These are phyloP conservation scores for Rhizopogon vinicolor DNA, from an alignment of 768 basidiomycete genomes.

Conservation along the genomic window DNA sequence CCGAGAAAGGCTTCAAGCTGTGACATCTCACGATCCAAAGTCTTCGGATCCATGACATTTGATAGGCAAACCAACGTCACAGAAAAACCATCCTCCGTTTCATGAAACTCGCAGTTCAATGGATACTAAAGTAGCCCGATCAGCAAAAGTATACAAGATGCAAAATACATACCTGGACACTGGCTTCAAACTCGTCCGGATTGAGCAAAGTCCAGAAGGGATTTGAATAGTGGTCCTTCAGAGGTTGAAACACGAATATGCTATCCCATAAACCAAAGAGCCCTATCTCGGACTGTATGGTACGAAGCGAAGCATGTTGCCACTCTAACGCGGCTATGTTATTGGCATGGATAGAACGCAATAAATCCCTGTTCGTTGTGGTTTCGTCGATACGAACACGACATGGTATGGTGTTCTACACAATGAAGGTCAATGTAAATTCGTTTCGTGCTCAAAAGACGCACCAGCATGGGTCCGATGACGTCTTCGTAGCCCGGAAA, in stretches of 20 bases:
- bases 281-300: conserved; percentile 31
- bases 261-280: conserved; percentile 34
- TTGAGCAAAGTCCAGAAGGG: conserved; percentile 19
- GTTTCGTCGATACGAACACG: conserved; percentile 28
- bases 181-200: conserved; percentile 10
- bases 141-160: background rate
- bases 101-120: conserved; percentile 38
- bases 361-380: conserved; percentile 27
- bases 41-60: conserved; percentile 20
- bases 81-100: conserved; percentile 24
- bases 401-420: conserved; percentile 44
- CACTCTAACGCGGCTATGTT: conserved; percentile 37
- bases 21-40: conserved; percentile 14
- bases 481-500: conserved; percentile 37
- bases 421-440: background rate
- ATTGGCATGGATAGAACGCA: conserved; percentile 31
- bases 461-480: conserved; percentile 42
- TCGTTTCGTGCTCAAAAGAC: conserved; percentile 9
- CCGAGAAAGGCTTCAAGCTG: conserved; percentile 15
- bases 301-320: conserved; percentile 43
- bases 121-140: conserved; percentile 31
- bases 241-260: conserved; percentile 42
- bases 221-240: background rate
- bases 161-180: conserved; percentile 25
- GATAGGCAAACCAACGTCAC: conserved; percentile 32